Conservation (phyloP, 139 green algal species). For the Chlorella sp. region DNA sequence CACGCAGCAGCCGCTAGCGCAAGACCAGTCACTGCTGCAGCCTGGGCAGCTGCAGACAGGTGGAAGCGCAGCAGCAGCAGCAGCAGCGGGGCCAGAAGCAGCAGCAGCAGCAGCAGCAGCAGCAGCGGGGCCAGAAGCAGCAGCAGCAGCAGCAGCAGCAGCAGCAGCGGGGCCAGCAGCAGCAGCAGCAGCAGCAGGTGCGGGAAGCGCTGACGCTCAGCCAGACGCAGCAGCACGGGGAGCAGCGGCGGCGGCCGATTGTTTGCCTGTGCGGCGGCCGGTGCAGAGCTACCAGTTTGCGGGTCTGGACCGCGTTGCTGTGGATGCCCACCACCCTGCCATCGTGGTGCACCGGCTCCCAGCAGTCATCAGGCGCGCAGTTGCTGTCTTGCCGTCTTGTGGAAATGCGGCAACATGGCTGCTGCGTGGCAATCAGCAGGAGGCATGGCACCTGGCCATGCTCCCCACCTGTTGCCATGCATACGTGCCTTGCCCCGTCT, state of each 20-base stretch:
- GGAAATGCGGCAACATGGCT: not conserved
- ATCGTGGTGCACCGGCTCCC: conserved; percentile 62
- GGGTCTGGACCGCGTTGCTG: conserved; percentile 11
- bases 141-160: not conserved
- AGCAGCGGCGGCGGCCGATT: not conserved
- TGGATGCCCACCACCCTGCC: conserved; percentile 12
- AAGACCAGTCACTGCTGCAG: conserved; percentile 12
- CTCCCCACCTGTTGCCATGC: not conserved
- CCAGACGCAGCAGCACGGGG: not conserved
- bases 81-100: not conserved
- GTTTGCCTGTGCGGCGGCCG: conserved; percentile 42
- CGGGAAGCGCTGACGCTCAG: too few species aligned
- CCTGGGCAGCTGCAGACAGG: not conserved
- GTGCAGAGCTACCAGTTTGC: conserved; percentile 66
- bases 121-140: not conserved
- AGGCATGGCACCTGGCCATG: not conserved
- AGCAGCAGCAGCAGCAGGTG: not conserved
- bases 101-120: not conserved
- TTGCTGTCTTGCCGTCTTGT: too few species aligned
- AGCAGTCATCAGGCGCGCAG: conserved; percentile 54
- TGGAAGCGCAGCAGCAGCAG: not conserved
- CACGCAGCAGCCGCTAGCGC: not conserved
- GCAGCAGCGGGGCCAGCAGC: not conserved
- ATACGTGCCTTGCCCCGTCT: not conserved
- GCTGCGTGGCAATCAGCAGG: too few species aligned